Conservation (phyloP, 2,329 filamentous ascomycete species). For the Torrubiella hemipterigena region DNA sequence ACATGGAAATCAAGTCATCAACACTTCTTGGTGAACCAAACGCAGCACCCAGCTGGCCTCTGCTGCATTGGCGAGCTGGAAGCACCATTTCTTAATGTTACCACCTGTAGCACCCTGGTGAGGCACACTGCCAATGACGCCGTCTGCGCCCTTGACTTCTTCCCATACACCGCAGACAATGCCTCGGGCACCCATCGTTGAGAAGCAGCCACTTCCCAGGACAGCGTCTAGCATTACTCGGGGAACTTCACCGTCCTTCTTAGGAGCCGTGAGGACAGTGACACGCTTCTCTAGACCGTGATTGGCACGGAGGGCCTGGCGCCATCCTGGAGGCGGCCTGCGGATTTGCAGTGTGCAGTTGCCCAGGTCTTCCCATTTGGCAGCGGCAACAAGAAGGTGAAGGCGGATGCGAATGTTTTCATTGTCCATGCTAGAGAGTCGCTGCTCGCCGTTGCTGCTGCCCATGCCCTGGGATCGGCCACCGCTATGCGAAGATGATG, state of each 20-base stretch:
- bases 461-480: constrained; percentile 45
- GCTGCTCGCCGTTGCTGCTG: constrained; percentile 36
- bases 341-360: constrained; percentile 75
- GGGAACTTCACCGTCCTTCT: constrained; percentile 42
- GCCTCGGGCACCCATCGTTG: constrained; percentile 69
- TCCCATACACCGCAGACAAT: constrained; percentile 87
- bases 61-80: constrained; percentile 41
- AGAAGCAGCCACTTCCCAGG: constrained; percentile 73
- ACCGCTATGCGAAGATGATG: constrained; percentile 39
- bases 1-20: constrained; percentile 17
- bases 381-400: constrained; percentile 63
- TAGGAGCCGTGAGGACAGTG: constrained; percentile 60
- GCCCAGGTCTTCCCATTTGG: constrained; percentile 87
- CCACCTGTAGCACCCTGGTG: constrained; percentile 39
- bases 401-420: constrained; percentile 73
- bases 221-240: constrained; percentile 70
- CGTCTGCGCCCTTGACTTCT: constrained; percentile 53
- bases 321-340: constrained; percentile 52
- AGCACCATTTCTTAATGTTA: constrained; percentile 51
- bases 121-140: constrained; percentile 39
- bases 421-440: constrained; percentile 49
- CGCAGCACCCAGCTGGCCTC: constrained; percentile 45
- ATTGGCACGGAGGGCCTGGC: constrained; percentile 45
- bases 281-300: constrained; percentile 75
- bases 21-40: constrained; percentile 44